Evolutionary conservation across 768 basidiomycete species (phyloP), one percentile per base, ranked within the genome.

Genomic region (Leccinum obscurum): DNA sequence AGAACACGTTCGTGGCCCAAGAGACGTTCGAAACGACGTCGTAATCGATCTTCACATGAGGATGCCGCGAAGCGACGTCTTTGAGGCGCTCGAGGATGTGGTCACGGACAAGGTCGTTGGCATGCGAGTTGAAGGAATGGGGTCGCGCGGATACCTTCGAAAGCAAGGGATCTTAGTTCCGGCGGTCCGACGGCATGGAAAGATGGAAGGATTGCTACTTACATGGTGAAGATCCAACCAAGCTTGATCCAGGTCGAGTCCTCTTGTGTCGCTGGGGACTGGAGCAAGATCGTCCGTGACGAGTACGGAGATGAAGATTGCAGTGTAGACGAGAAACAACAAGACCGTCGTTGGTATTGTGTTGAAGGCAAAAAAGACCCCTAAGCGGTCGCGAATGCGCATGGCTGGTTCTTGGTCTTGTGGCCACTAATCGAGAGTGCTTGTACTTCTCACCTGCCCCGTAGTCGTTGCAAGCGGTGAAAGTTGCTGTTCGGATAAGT

Each of bases 101-200:
- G 0, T 72, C 68, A 54, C 83, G 85, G 26, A 92, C 87, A 28
- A 78, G 66, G 64, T 90, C 87, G 67, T 93, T 94, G 17, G 85
- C 82, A 73, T 86, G 89, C 1, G 90, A 90, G 66, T 89, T 86
- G 75, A 85, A 91, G 1, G 92, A 85, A 71, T 90, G 92, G 1
- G 92, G 92, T 28, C 80, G 80, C 6, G 80, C 75, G 6, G 92
- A 80, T 61, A 93, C 85, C 87, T 83, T 60, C 53, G 9, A 20
- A 34, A 51, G 30, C 13, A 34, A 49, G 6, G 6, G 20, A 35
- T 63, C 32, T 58, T 39, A 39, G 15, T 0, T 17, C 37, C 15
- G 37, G 15, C 37, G 37, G 15, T 39, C 37, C 6, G 15, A 39
- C 3, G 37, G 7, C 37, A 39, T 3, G 37, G 37, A 34, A 0